These are phyloP conservation scores for Isabelozyma gotoi DNA, from an alignment of 805 yeast species.

Conservation along the genomic window DNA sequence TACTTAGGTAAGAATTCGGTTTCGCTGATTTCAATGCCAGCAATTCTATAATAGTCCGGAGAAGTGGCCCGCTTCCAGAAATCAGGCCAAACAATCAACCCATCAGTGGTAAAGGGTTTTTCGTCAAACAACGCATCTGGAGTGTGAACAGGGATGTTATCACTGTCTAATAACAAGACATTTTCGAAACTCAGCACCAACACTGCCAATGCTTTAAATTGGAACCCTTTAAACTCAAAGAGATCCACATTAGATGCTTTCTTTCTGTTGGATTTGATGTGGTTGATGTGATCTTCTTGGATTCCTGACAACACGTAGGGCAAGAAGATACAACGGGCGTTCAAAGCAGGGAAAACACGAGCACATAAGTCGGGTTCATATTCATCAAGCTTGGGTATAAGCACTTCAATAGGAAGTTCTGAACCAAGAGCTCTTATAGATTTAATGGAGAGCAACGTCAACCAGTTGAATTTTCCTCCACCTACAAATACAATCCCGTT, in stretches of 20 bases:
- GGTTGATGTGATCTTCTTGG: neutral
- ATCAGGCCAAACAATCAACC: constrained; percentile 80
- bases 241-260: constrained; percentile 18
- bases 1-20: constrained; percentile 30
- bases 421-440: constrained; percentile 67
- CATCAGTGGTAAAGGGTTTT: constrained; percentile 53
- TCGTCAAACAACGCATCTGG: constrained; percentile 59
- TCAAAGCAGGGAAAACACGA: constrained; percentile 34
- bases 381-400: constrained; percentile 69
- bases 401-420: constrained; percentile 75
- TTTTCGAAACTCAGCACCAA: constrained; percentile 58
- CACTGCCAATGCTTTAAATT: constrained; percentile 42
- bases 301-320: constrained; percentile 25
- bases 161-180: constrained; percentile 72
- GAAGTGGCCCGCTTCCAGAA: constrained; percentile 84
- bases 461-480: constrained; percentile 77
- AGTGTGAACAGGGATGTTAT: constrained; percentile 65
- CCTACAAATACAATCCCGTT: constrained; percentile 72
- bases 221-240: constrained; percentile 44
- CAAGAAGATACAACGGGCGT: constrained; percentile 39
- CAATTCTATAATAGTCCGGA: constrained; percentile 69
- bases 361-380: constrained; percentile 63
- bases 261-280: constrained; percentile 8
- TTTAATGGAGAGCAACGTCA: constrained; percentile 63
- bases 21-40: constrained; percentile 44